A percentile compares a stretch with the other conserved stretches of the same genome.
phyloP scores from a whole-genome alignment of 2,329 filamentous ascomycete species.

The Seiridium unicorne region DNA sequence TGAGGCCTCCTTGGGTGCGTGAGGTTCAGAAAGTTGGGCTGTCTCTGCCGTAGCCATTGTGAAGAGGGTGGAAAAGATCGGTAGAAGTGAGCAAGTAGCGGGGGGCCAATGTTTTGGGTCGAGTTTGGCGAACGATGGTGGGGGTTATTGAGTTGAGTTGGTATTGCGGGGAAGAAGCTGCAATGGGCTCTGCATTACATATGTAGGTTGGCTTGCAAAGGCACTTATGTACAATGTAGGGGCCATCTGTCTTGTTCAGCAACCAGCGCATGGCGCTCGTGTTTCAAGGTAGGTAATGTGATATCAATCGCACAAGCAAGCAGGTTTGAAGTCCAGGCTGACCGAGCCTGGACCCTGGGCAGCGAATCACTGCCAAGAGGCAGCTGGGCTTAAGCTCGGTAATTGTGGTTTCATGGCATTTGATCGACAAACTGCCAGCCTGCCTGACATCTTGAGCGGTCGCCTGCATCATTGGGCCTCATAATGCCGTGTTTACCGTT shows the following conservation, averaged over 20 bases:
- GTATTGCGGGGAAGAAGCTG: background rate
- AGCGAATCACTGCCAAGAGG: too few species aligned
- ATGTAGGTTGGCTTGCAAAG: too few species aligned
- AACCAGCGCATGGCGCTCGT: too few species aligned
- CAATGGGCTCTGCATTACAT: background rate
- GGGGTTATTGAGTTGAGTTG: background rate
- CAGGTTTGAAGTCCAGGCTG: too few species aligned
- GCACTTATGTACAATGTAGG: too few species aligned
- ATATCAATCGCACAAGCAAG: too few species aligned
- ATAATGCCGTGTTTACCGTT: slow-evolving; percentile 1
- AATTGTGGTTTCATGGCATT: too few species aligned
- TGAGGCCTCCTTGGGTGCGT: slow-evolving; percentile 49
- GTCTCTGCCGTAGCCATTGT: slow-evolving; percentile 51
- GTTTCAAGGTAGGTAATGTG: too few species aligned
- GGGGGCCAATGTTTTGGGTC: too few species aligned
- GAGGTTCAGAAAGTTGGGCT: slow-evolving; percentile 45
- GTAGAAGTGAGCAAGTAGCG: background rate
- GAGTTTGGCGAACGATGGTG: background rate
- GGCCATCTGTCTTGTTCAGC: too few species aligned
- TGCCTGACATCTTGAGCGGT: background rate
- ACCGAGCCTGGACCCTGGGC: too few species aligned
- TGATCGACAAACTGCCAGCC: background rate
- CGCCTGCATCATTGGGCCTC: background rate
- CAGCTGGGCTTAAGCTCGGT: too few species aligned
- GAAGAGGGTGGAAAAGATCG: background rate